A percentile compares a stretch with the other conserved stretches of the same genome.
Conservation (phyloP, 768 basidiomycete species). For the Cytidiella melzeri region DNA sequence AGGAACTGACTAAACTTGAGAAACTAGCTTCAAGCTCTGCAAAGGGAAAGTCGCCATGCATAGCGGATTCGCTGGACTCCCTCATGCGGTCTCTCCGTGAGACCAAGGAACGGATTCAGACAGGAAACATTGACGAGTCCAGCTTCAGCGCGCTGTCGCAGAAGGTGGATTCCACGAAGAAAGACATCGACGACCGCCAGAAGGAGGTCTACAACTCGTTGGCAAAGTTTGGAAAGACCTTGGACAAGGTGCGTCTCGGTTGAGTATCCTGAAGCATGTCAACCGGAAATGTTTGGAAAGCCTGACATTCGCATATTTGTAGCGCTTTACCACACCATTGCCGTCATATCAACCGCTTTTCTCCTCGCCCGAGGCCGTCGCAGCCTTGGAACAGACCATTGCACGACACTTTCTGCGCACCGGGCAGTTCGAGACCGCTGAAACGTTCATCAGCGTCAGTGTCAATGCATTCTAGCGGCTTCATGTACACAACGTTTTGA, state of each 20-base stretch:
- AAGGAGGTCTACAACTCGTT: constrained; percentile 83
- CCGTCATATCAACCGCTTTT: constrained; percentile 68
- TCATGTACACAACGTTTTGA: not conserved
- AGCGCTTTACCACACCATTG: constrained; percentile 51
- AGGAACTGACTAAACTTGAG: constrained; percentile 77
- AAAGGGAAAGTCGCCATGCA: constrained; percentile 49
- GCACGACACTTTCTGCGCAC: constrained; percentile 75
- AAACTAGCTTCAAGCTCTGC: constrained; percentile 41
- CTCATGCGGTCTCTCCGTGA: constrained; percentile 53
- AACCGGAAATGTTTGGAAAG: constrained; percentile 7
- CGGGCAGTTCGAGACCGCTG: constrained; percentile 72
- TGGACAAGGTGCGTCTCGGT: constrained; percentile 73
- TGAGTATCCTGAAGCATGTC: not conserved
- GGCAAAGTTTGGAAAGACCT: constrained; percentile 71
- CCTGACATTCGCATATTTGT: constrained; percentile 1
- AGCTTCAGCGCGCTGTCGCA: constrained; percentile 45
- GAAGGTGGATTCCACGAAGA: constrained; percentile 67
- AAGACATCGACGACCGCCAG: constrained; percentile 80
- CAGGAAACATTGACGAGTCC: constrained; percentile 42
- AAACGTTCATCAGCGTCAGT: constrained; percentile 52
- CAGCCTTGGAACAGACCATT: constrained; percentile 63
- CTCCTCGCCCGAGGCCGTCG: constrained; percentile 48
- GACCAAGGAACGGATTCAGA: constrained; percentile 46
- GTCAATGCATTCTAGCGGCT: not conserved
- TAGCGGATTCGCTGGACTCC: constrained; percentile 56